Conservation (phyloP, 2,329 filamentous ascomycete species). For the Phaeosphaeria sp. region DNA sequence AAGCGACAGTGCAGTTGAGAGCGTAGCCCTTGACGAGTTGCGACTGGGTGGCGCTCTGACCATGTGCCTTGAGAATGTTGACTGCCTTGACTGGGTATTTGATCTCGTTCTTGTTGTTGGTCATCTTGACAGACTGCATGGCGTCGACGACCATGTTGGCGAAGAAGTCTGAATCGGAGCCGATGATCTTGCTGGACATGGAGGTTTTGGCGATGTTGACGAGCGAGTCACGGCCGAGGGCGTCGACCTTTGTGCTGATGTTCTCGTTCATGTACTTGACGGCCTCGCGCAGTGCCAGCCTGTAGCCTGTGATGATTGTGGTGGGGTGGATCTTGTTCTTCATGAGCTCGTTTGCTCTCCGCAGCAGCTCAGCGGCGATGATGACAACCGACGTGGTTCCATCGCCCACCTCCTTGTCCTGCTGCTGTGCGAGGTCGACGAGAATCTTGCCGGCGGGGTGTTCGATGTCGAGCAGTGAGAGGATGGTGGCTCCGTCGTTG, state of each 20-base stretch:
- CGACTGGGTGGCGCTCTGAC: conserved; percentile 88
- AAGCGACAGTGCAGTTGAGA: conserved; percentile 97
- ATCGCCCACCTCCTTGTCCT: conserved; percentile 98
- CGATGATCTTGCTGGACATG: conserved; percentile 99
- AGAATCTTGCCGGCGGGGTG: conserved; percentile 98
- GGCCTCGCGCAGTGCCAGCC: conserved; percentile 91
- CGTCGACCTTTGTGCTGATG: conserved; percentile 93
- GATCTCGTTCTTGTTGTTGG: conserved; percentile 85
- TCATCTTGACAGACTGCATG: conserved; percentile 92
- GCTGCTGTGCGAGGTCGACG: conserved; percentile 95
- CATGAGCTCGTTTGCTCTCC: conserved; percentile 96
- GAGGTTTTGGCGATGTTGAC: conserved; percentile 97
- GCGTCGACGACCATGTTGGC: conserved; percentile 96
- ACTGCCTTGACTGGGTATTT: conserved; percentile 99
- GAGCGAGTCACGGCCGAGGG: conserved; percentile 86
- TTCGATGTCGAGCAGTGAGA: conserved; percentile 93
- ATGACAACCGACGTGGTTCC: conserved; percentile 97
- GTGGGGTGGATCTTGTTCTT: conserved; percentile 99
- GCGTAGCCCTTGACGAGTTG: conserved; percentile 94
- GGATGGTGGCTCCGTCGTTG: conserved; percentile 97
- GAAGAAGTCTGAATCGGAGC: conserved; percentile 94
- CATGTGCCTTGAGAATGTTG: conserved; percentile 97
- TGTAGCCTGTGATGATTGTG: conserved; percentile 98
- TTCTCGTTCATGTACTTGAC: conserved; percentile 99
- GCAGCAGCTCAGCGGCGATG: conserved; percentile 92